Conservation (phyloP, 192 early-diverging fungal species). For the Ambispora gerdemannii region DNA sequence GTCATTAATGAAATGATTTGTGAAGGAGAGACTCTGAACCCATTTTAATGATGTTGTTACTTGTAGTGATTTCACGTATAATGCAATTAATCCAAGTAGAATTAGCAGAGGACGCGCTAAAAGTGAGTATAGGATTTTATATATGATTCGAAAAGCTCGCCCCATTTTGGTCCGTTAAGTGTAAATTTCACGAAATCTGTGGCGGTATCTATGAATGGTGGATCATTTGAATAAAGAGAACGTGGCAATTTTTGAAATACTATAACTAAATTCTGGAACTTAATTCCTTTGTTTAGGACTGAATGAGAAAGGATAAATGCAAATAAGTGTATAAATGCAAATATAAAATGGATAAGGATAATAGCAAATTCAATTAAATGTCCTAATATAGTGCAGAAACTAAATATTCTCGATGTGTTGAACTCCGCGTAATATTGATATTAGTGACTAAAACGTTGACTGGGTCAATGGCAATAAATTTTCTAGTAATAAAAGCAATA, state of each 20-base stretch:
- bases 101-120: neutral
- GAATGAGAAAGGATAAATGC: neutral
- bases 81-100: neutral
- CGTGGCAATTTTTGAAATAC: neutral
- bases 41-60: neutral
- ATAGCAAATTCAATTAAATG: slow-evolving; percentile 1
- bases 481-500: slow-evolving; percentile 7
- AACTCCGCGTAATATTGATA: neutral
- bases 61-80: neutral
- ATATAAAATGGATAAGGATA: neutral
- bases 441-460: too few relatives aligned
- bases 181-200: slow-evolving; percentile 12
- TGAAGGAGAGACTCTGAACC: neutral
- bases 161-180: neutral
- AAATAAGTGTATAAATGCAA: neutral
- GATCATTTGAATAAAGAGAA: slow-evolving; percentile 21
- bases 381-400: slow-evolving; percentile 3
- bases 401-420: neutral
- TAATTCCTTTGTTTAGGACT: neutral
- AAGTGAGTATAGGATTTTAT: slow-evolving; percentile 2
- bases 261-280: neutral
- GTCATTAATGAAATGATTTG: neutral
- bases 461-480: too few relatives aligned
- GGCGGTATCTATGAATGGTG: neutral
- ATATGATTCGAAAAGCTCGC: neutral